phyloP scores from a whole-genome alignment of 352 stramenopile species.

The Phytophthora pseudosyringae region DNA sequence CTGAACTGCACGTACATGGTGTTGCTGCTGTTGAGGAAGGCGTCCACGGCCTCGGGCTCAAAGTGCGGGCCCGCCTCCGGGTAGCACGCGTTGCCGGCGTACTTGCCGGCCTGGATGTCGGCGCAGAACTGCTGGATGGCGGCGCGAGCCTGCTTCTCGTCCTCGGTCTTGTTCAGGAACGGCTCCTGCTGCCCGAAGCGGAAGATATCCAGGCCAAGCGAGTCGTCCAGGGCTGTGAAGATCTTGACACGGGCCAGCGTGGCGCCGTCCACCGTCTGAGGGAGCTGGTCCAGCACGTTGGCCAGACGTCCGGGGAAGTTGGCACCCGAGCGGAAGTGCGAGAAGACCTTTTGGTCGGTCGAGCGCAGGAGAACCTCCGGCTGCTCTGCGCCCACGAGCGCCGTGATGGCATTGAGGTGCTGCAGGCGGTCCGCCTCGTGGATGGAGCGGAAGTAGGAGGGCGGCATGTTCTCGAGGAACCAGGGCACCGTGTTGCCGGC shows the following conservation, averaged over 20 bases:
- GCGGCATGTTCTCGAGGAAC: slow-evolving; percentile 92
- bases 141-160: slow-evolving; percentile 65
- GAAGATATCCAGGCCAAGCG: slow-evolving; percentile 88
- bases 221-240: slow-evolving; percentile 89
- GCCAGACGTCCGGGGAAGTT: slow-evolving; percentile 78
- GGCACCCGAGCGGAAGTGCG: slow-evolving; percentile 81
- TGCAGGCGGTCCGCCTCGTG: slow-evolving; percentile 83
- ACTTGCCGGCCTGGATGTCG: slow-evolving; percentile 84
- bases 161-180: slow-evolving; percentile 64
- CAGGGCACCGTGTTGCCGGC: slow-evolving; percentile 81
- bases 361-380: slow-evolving; percentile 85
- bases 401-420: slow-evolving; percentile 90
- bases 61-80: slow-evolving; percentile 63
- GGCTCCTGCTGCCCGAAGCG: slow-evolving; percentile 80
- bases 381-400: slow-evolving; percentile 75
- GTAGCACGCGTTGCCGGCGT: slow-evolving; percentile 54
- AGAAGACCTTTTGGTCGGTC: slow-evolving; percentile 76
- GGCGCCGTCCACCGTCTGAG: slow-evolving; percentile 64
- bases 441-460: slow-evolving; percentile 90
- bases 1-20: slow-evolving; percentile 87
- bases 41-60: slow-evolving; percentile 65
- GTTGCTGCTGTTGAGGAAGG: slow-evolving; percentile 75
- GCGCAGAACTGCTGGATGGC: slow-evolving; percentile 73
- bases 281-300: slow-evolving; percentile 75
- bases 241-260: slow-evolving; percentile 90